Base-by-base conservation (phyloP, 2,329 filamentous ascomycete species). In the Colletotrichum simmondsii region DNA sequence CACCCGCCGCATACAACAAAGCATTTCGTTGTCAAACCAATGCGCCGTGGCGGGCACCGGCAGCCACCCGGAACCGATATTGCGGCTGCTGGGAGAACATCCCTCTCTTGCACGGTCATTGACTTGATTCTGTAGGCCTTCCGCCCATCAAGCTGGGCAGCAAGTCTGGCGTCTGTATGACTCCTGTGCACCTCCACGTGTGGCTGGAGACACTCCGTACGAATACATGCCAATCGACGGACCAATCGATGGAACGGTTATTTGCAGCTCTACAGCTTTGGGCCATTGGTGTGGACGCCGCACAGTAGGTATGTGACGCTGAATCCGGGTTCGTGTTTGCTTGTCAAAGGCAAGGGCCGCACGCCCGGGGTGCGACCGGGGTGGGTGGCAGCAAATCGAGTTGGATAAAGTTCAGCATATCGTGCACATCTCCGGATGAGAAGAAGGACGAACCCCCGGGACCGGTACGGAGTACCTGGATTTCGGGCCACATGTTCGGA, bases 181-280 rank as follows among this genome's bases (percentile, higher is more conserved):
- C 12, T 19, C 6, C 5, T 14, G 37, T 42, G 37, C 37, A 42
- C 37, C 37, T 42, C 52, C 16, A 56, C 30, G 30, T 57, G 5
- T 16, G 28, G 30, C 46, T 26, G 37, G 37, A 5, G 22, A 28
- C 35, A 35, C 5, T 35, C 32, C 32, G 32, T 35, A 28, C 5
- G 26, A 65, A 28, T 54, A 59, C 54, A 35, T 11, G 24, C 42
- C 54, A n/a, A 52, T 57, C 42, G 24, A 56, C 24, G 32, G 14
- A 46, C 35, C 30, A 37, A 42, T 57, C 32, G 16, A 59, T 24
- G 30, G 19, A 19, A 37, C 24, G 14, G 42, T 28, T 14, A 26
- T 67, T 49, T 67, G 19, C 65, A 67, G 65, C 42, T 67, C 42
- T 67, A 22, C 65, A 67, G 65, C 65, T 67, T 53, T 64, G 46